These are phyloP conservation scores for Vitis amurensis DNA, from an alignment of 164 flowering plant genomes.

Conservation along the genomic window DNA sequence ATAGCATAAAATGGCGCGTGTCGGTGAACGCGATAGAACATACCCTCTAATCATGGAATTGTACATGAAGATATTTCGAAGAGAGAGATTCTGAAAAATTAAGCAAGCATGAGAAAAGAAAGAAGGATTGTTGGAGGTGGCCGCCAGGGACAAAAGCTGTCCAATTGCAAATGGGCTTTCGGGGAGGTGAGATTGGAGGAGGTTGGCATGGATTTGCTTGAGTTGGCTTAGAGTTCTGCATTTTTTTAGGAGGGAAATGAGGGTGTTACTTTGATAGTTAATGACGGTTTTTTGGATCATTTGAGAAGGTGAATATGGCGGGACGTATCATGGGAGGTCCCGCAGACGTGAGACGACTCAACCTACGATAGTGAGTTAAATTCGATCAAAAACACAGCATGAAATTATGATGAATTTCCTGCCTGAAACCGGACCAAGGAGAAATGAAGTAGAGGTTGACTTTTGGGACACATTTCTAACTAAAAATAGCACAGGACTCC, in stretches of 20 bases:
- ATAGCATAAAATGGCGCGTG: slow-evolving; percentile 42
- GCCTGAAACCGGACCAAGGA: too few relatives aligned
- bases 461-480: too few relatives aligned
- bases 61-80: slow-evolving; percentile 53
- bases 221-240: slow-evolving; percentile 56
- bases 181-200: slow-evolving; percentile 37
- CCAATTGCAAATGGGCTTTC: slow-evolving; percentile 35
- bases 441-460: too few relatives aligned
- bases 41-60: slow-evolving; percentile 62
- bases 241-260: slow-evolving; percentile 21
- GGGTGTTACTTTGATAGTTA: slow-evolving; percentile 3
- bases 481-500: too few relatives aligned
- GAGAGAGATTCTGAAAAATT: slow-evolving; percentile 28
- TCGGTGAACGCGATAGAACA: slow-evolving; percentile 28
- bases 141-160: slow-evolving; percentile 42
- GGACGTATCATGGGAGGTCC: not conserved
- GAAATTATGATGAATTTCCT: too few relatives aligned
- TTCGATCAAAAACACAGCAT: too few relatives aligned
- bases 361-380: too few relatives aligned
- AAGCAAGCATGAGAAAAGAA: slow-evolving; percentile 41
- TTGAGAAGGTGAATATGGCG: slow-evolving; percentile 7
- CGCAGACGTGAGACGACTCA: too few relatives aligned
- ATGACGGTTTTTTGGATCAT: slow-evolving; percentile 34
- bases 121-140: slow-evolving; percentile 29
- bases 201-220: slow-evolving; percentile 55